Percentiles rank a stretch among this genome's conserved stretches.
phyloP scores from a whole-genome alignment of 768 basidiomycete genomes.

The Boletus coccyginus region DNA sequence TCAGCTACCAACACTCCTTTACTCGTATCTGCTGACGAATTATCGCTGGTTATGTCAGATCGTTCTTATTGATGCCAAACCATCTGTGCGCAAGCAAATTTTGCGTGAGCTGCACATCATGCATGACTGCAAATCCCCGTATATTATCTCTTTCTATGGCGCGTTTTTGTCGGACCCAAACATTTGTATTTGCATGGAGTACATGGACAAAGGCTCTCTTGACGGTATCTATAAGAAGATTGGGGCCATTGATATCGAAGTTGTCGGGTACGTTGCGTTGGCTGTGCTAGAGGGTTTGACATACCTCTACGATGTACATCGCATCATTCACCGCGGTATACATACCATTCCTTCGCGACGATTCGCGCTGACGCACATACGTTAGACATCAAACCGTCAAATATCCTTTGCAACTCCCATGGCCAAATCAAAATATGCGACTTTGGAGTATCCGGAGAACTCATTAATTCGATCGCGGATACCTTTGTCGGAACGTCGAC shows the following conservation, averaged over 20 bases:
- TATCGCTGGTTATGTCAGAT: conserved; percentile 49
- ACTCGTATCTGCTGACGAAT: neutral
- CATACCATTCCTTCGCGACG: conserved; percentile 6
- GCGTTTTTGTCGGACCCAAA: conserved; percentile 97
- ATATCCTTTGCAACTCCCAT: conserved; percentile 90
- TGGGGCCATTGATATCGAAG: conserved; percentile 88
- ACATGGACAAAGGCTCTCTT: conserved; percentile 88
- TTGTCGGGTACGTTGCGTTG: conserved; percentile 92
- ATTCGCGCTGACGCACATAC: conserved; percentile 15
- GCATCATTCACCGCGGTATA: conserved; percentile 97
- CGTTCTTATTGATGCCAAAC: conserved; percentile 95
- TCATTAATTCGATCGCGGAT: conserved; percentile 98
- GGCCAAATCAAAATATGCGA: conserved; percentile 99
- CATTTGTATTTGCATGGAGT: conserved; percentile 99
- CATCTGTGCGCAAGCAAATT: conserved; percentile 95
- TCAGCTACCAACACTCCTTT: conserved; percentile 33
- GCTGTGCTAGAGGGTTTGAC: conserved; percentile 94
- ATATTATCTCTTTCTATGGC: conserved; percentile 97
- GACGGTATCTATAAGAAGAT: conserved; percentile 97
- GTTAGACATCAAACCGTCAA: conserved; percentile 97
- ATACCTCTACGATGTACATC: conserved; percentile 95
- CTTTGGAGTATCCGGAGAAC: conserved; percentile 97
- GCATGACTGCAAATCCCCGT: conserved; percentile 92
- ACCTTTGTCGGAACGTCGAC: conserved; percentile 99
- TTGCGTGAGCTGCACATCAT: conserved; percentile 97